Percentiles rank a stretch among this genome's conserved stretches.
Evolutionary conservation across 1,139 yeast species (phyloP).

Genomic region (Arxiozyma heterogenica): DNA sequence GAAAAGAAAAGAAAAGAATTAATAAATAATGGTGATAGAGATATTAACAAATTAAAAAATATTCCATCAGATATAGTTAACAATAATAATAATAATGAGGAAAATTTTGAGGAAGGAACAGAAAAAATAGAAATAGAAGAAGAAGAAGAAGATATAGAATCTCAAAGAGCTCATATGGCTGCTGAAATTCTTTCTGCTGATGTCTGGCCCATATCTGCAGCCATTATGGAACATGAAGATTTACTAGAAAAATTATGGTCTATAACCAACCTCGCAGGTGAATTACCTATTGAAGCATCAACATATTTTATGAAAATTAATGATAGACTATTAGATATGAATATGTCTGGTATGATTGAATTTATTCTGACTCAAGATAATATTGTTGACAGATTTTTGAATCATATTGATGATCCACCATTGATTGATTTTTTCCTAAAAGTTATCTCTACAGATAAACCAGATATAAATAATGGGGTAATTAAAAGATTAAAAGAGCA

Average conservation of each 20-base stretch:
- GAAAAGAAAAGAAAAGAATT: slow-evolving; percentile 10
- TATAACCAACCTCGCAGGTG: slow-evolving; percentile 53
- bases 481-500: slow-evolving; percentile 46
- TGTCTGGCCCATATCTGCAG: slow-evolving; percentile 90
- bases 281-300: slow-evolving; percentile 67
- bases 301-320: slow-evolving; percentile 90
- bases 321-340: slow-evolving; percentile 87
- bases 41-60: slow-evolving; percentile 28
- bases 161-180: slow-evolving; percentile 74
- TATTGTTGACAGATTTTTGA: slow-evolving; percentile 46
- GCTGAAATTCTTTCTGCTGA: slow-evolving; percentile 88
- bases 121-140: slow-evolving; percentile 38
- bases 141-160: slow-evolving; percentile 45
- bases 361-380: slow-evolving; percentile 44
- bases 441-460: slow-evolving; percentile 56
- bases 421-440: slow-evolving; percentile 68
- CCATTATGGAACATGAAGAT: slow-evolving; percentile 68
- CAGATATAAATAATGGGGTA: slow-evolving; percentile 56
- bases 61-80: slow-evolving; percentile 28
- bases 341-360: slow-evolving; percentile 70
- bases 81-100: slow-evolving; percentile 17
- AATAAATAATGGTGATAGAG: slow-evolving; percentile 7
- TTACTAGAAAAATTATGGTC: slow-evolving; percentile 71
- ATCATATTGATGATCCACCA: slow-evolving; percentile 50
- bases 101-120: slow-evolving; percentile 23